These are phyloP conservation scores for Hypoxylon sp. DNA, from an alignment of 2,329 filamentous ascomycete genomes.

Conservation along the genomic window DNA sequence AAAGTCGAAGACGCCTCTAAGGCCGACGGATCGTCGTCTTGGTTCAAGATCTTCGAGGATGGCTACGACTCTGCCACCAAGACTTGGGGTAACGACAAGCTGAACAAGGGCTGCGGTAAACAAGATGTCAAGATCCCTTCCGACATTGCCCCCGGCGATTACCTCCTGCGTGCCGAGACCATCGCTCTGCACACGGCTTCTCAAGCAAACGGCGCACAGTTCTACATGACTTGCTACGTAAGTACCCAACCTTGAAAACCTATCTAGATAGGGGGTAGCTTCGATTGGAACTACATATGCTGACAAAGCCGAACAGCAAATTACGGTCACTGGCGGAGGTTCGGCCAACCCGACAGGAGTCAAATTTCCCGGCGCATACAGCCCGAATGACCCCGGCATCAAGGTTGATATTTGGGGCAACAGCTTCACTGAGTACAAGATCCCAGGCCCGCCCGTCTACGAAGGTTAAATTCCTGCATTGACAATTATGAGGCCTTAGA, in stretches of 20 bases:
- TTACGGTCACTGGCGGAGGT: slow-evolving; percentile 61
- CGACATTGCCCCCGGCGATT: slow-evolving; percentile 57
- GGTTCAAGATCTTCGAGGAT: slow-evolving; percentile 67
- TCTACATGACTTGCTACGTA: slow-evolving; percentile 50
- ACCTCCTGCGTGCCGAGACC: slow-evolving; percentile 59
- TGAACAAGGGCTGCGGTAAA: slow-evolving; percentile 50
- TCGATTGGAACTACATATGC: background rate
- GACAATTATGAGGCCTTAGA: background rate
- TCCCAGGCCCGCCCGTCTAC: slow-evolving; percentile 56
- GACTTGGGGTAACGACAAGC: slow-evolving; percentile 53
- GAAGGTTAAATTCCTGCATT: slow-evolving; percentile 25
- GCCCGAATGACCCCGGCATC: slow-evolving; percentile 61
- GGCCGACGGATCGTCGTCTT: slow-evolving; percentile 59
- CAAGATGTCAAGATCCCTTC: slow-evolving; percentile 56
- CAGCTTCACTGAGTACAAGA: slow-evolving; percentile 53
- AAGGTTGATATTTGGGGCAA: slow-evolving; percentile 61
- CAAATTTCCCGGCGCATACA: slow-evolving; percentile 64
- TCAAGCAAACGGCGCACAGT: slow-evolving; percentile 46
- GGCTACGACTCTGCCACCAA: slow-evolving; percentile 51
- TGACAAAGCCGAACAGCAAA: slow-evolving; percentile 52
- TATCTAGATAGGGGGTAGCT: background rate
- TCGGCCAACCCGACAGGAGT: slow-evolving; percentile 58
- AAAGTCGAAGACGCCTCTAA: slow-evolving; percentile 62
- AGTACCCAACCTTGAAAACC: slow-evolving; percentile 12
- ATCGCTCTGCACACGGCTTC: slow-evolving; percentile 58